Evolutionary conservation across 805 yeast species (phyloP).

Genomic region (Lachancea quebecensis): DNA sequence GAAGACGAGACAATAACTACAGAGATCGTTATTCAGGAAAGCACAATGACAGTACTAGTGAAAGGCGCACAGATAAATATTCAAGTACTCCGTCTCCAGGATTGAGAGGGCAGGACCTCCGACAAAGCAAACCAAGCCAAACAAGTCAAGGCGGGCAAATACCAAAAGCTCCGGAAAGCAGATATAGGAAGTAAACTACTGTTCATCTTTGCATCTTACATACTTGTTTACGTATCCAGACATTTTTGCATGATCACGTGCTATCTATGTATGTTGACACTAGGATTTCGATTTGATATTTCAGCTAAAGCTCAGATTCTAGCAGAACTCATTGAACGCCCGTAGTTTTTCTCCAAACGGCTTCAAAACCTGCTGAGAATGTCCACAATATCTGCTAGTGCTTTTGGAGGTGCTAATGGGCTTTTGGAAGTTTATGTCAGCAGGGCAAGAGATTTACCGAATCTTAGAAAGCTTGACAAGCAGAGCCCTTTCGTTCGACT

Average conservation of each 20-base stretch:
- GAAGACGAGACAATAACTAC: neutral
- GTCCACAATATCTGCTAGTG: conserved; percentile 2
- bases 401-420: conserved; percentile 31
- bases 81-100: neutral
- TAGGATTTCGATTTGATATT: neutral
- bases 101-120: neutral
- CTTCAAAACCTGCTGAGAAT: neutral
- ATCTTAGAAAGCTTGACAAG: conserved; percentile 78
- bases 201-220: too few species aligned
- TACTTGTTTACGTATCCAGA: neutral
- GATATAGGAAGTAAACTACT: neutral
- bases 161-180: neutral
- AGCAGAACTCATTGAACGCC: too few species aligned
- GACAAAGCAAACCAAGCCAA: neutral
- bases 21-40: neutral
- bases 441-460: conserved; percentile 80
- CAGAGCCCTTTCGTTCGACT: conserved; percentile 88
- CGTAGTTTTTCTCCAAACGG: too few species aligned
- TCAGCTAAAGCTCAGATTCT: too few species aligned
- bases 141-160: neutral
- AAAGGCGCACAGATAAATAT: neutral
- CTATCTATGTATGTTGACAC: neutral
- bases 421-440: conserved; percentile 68
- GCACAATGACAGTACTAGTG: neutral
- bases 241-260: neutral